These are phyloP conservation scores for Sedum album DNA, from an alignment of 164 flowering plant species.

Conservation along the genomic window DNA sequence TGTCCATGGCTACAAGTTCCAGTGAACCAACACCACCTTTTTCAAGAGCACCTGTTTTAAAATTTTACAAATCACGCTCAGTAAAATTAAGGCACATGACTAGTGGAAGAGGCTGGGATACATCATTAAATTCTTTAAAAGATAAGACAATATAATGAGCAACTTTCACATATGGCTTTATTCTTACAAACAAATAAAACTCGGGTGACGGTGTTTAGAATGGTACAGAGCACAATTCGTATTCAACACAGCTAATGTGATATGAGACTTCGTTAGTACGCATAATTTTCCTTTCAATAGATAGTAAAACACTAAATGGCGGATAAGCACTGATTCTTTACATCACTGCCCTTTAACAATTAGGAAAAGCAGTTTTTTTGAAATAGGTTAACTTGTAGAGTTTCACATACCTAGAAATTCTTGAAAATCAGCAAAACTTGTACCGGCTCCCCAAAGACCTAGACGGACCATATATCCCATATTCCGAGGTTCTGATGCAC, in stretches of 20 bases:
- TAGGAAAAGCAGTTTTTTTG: neutral
- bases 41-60: constrained; percentile 70
- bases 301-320: neutral
- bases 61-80: neutral
- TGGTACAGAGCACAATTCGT: neutral
- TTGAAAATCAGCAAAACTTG: constrained; percentile 62
- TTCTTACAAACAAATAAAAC: neutral
- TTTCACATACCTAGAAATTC: constrained; percentile 60
- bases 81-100: neutral
- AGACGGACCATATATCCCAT: constrained; percentile 98
- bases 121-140: neutral
- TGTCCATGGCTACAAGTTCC: constrained; percentile 99
- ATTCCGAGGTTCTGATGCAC: constrained; percentile 98
- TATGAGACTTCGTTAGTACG: neutral
- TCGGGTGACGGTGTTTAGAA: neutral
- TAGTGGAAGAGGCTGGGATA: neutral
- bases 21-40: constrained; percentile 98
- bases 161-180: neutral
- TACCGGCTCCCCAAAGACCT: constrained; percentile 97
- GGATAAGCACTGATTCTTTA: neutral
- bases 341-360: neutral
- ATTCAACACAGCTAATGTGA: neutral
- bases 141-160: neutral
- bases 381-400: neutral
- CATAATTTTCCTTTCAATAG: neutral